Evolutionary conservation across 2,329 filamentous ascomycete species (phyloP).

Genomic region (Beauveria scarabaeidicola): DNA sequence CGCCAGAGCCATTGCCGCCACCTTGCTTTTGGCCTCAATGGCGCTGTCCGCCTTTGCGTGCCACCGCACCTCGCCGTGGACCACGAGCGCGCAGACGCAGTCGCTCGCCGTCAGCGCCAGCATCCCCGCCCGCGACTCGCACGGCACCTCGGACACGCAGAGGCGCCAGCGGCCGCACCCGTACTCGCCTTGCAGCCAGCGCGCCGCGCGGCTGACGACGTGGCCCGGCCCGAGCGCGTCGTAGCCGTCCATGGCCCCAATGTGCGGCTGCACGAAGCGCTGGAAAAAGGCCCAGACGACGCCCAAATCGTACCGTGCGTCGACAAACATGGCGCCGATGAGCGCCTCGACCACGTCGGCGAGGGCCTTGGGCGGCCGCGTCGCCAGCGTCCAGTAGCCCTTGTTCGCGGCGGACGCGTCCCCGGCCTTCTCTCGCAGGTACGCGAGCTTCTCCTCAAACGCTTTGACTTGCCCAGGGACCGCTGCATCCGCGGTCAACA

Average conservation of each 20-base stretch:
- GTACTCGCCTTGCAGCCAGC: conserved; percentile 54
- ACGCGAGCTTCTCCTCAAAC: conserved; percentile 50
- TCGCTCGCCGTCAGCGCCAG: conserved; percentile 34
- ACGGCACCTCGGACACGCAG: conserved; percentile 36
- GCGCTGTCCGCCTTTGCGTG: conserved; percentile 53
- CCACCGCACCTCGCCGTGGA: conserved; percentile 64
- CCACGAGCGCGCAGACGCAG: conserved; percentile 63
- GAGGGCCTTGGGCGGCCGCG: conserved; percentile 62
- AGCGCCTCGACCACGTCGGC: conserved; percentile 86
- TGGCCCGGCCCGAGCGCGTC: conserved; percentile 82
- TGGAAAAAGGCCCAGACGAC: conserved; percentile 71
- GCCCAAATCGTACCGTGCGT: conserved; percentile 69
- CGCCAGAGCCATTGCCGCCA: conserved; percentile 50
- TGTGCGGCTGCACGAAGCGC: conserved; percentile 65
- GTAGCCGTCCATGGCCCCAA: conserved; percentile 76
- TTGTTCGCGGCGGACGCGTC: conserved; percentile 19
- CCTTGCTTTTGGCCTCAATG: conserved; percentile 64
- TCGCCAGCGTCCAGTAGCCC: conserved; percentile 62
- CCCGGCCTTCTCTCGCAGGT: conserved; percentile 35
- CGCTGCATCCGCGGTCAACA: conserved; percentile 45
- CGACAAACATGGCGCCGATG: conserved; percentile 84
- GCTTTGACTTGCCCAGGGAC: conserved; percentile 37
- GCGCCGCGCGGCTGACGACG: conserved; percentile 65
- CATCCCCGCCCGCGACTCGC: conserved; percentile 32
- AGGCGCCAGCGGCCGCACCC: conserved; percentile 55